A percentile compares a stretch with the other conserved stretches of the same genome.
phyloP scores from a whole-genome alignment of 306 rosid genomes.

The Trifolium subterraneum region DNA sequence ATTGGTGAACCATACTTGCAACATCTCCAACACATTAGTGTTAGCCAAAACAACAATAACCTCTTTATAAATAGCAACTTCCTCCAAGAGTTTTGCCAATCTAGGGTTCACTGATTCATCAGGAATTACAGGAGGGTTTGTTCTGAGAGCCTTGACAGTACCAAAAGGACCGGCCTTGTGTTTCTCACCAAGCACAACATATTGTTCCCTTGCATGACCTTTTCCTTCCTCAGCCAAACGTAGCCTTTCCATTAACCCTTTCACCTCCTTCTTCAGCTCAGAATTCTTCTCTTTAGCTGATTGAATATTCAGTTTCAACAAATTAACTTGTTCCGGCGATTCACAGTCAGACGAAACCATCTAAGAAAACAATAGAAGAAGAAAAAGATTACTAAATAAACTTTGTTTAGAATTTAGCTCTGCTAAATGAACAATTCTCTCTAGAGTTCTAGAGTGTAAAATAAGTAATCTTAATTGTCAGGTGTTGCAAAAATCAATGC shows the following conservation, averaged over 20 bases:
- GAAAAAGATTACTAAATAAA: background rate
- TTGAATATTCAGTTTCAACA: conserved; percentile 57
- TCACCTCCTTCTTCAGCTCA: conserved; percentile 58
- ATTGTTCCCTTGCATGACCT: conserved; percentile 70
- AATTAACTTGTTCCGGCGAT: conserved; percentile 54
- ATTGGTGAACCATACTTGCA: conserved; percentile 73
- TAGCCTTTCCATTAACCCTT: conserved; percentile 58
- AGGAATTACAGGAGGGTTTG: conserved; percentile 74
- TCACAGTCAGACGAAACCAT: conserved; percentile 57
- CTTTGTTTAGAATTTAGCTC: background rate
- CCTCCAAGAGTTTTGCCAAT: conserved; percentile 69
- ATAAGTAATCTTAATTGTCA: background rate
- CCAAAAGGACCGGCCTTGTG: conserved; percentile 87
- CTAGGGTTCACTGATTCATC: conserved; percentile 84
- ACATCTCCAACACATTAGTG: conserved; percentile 73
- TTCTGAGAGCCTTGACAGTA: conserved; percentile 80
- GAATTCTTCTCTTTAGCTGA: conserved; percentile 57
- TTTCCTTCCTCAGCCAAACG: conserved; percentile 72
- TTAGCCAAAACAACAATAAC: conserved; percentile 77
- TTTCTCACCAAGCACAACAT: conserved; percentile 62
- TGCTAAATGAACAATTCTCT: background rate
- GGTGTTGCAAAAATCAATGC: background rate
- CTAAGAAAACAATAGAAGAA: conserved; percentile 39
- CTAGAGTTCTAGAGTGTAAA: background rate
- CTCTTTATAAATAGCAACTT: conserved; percentile 71